Conservation (phyloP, 2,329 filamentous ascomycete species). For the Fusarium praegraminearum region DNA sequence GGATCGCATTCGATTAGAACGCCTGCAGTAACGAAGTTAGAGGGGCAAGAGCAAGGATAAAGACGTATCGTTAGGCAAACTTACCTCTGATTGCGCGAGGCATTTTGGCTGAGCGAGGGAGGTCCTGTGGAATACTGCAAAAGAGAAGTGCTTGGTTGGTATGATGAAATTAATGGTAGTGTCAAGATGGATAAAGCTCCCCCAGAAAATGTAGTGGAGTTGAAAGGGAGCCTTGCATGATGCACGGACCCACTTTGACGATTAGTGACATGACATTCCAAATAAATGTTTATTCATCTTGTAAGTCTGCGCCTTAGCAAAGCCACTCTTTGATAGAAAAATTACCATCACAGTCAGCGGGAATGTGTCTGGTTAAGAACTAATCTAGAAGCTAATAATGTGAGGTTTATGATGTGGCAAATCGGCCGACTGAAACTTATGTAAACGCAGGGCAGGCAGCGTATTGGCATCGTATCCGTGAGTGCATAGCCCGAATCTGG, state of each 20-base stretch:
- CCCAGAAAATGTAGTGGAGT: conserved; percentile 20
- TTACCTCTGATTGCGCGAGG: conserved; percentile 70
- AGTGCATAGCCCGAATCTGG: conserved; percentile 1
- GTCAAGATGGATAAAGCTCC: conserved; percentile 11
- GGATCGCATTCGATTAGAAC: conserved; percentile 85
- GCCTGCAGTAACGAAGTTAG: conserved; percentile 57
- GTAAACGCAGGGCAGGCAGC: conserved; percentile 1
- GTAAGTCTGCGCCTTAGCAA: conserved; percentile 32
- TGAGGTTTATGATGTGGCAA: conserved; percentile 2
- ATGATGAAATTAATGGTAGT: conserved; percentile 9
- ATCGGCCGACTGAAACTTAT: neutral
- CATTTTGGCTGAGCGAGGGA: conserved; percentile 54
- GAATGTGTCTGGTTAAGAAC: conserved; percentile 1
- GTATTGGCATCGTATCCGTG: conserved; percentile 1
- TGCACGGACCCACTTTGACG: conserved; percentile 15
- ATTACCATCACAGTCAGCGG: neutral
- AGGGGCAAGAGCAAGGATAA: neutral
- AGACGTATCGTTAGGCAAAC: conserved; percentile 49
- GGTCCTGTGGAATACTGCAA: neutral
- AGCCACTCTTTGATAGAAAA: conserved; percentile 9
- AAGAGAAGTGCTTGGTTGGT: neutral
- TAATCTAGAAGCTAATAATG: neutral
- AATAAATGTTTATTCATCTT: conserved; percentile 13
- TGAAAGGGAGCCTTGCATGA: conserved; percentile 13
- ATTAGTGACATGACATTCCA: conserved; percentile 22